Percentiles rank a stretch among this genome's conserved stretches.
Evolutionary conservation across 495 filamentous ascomycete genomes (phyloP).

Genomic region (Pyrenula aspistea): DNA sequence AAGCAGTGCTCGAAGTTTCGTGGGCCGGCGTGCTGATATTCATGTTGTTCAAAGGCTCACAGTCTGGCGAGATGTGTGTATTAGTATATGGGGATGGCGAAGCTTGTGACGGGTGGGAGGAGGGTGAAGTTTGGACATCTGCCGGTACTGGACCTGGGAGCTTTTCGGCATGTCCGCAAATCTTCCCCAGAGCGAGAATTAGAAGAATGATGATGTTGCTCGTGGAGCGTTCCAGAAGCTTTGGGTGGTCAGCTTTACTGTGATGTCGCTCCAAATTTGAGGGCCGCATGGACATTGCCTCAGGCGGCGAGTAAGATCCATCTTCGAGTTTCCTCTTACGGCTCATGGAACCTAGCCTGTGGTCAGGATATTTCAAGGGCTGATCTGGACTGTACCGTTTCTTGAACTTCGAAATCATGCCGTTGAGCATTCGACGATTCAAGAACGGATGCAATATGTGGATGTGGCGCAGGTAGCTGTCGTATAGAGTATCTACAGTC

Average conservation of each 20-base stretch:
- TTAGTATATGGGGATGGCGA: neutral
- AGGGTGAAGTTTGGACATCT: slow-evolving; percentile 9
- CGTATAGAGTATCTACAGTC: slow-evolving; percentile 50
- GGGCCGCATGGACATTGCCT: slow-evolving; percentile 3
- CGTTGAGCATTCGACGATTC: slow-evolving; percentile 32
- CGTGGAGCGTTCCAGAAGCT: slow-evolving; percentile 40
- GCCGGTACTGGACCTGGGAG: slow-evolving; percentile 39
- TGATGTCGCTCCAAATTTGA: neutral
- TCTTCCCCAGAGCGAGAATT: slow-evolving; percentile 74
- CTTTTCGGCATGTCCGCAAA: slow-evolving; percentile 52
- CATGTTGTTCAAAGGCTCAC: neutral
- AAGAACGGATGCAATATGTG: slow-evolving; percentile 88
- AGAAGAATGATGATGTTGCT: slow-evolving; percentile 70
- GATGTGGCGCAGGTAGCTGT: slow-evolving; percentile 67
- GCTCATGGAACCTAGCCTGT: slow-evolving; percentile 12
- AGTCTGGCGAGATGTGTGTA: neutral
- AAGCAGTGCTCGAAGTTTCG: slow-evolving; percentile 1
- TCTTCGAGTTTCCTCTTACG: slow-evolving; percentile 48
- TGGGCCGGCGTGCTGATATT: slow-evolving; percentile 9
- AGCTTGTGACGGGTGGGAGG: neutral
- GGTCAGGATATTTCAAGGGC: neutral
- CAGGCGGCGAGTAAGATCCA: slow-evolving; percentile 7
- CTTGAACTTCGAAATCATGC: slow-evolving; percentile 40
- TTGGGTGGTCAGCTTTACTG: slow-evolving; percentile 15
- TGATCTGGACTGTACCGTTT: slow-evolving; percentile 1